phyloP scores from a whole-genome alignment of 805 yeast genomes.

The Metschnikowia cerradonensis region DNA sequence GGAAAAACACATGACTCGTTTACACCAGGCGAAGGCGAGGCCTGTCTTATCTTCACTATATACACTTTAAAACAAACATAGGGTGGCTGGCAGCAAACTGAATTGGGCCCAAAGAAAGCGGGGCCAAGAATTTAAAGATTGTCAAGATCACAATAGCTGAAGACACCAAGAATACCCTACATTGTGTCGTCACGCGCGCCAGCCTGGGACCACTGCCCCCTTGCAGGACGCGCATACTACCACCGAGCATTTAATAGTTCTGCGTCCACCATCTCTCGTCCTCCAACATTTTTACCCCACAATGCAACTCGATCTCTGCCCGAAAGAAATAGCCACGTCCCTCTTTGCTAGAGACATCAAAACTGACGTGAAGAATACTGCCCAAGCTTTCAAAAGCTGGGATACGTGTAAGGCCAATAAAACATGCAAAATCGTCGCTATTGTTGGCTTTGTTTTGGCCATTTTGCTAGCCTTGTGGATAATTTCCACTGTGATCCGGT shows the following conservation, averaged over 20 bases:
- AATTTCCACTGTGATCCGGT: slow-evolving; percentile 49
- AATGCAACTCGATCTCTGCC: slow-evolving; percentile 14
- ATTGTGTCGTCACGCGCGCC: slow-evolving; percentile 1
- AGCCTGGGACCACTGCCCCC: slow-evolving; percentile 2
- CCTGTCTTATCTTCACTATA: not conserved
- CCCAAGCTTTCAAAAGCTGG: slow-evolving; percentile 62
- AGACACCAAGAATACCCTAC: not conserved
- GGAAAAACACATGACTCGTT: not conserved
- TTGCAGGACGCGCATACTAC: slow-evolving; percentile 1
- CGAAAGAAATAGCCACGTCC: slow-evolving; percentile 7
- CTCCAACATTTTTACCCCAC: not conserved
- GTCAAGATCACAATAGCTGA: not conserved
- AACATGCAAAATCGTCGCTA: slow-evolving; percentile 71
- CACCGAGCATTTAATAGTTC: not conserved
- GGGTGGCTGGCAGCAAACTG: not conserved
- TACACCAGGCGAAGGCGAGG: not conserved
- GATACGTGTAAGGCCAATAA: slow-evolving; percentile 76
- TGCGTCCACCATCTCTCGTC: not conserved
- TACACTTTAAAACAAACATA: not conserved
- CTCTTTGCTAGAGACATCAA: slow-evolving; percentile 4
- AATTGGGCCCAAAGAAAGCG: not conserved
- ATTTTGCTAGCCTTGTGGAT: slow-evolving; percentile 53
- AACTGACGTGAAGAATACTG: slow-evolving; percentile 28
- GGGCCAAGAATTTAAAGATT: not conserved
- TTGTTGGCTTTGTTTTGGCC: slow-evolving; percentile 65